Conservation (phyloP, 345 rosid genomes). For the Rhizophora apiculata region DNA sequence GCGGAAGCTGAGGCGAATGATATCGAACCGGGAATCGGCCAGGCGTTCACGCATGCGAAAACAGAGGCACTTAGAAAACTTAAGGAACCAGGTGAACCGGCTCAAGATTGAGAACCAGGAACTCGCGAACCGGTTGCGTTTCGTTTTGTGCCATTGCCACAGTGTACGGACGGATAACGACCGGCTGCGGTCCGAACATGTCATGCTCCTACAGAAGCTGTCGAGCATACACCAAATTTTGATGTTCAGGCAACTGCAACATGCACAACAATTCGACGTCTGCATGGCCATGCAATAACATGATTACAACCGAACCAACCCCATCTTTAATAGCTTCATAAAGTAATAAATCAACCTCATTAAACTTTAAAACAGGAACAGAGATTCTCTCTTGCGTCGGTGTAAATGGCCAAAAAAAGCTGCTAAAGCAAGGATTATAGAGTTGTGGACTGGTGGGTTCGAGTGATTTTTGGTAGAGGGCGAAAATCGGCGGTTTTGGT, state of each 20-base stretch:
- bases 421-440: background rate
- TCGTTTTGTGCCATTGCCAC: slow-evolving; percentile 39
- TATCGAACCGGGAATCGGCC: slow-evolving; percentile 91
- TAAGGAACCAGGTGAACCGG: slow-evolving; percentile 65
- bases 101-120: slow-evolving; percentile 64
- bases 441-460: slow-evolving; percentile 12
- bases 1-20: slow-evolving; percentile 69
- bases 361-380: slow-evolving; percentile 11
- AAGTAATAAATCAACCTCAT: slow-evolving; percentile 11
- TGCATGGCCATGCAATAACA: slow-evolving; percentile 53
- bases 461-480: slow-evolving; percentile 11
- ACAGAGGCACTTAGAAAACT: slow-evolving; percentile 66
- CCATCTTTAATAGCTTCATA: slow-evolving; percentile 40
- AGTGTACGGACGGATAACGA: slow-evolving; percentile 48
- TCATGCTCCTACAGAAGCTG: slow-evolving; percentile 50
- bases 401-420: slow-evolving; percentile 20
- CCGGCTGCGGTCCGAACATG: slow-evolving; percentile 53
- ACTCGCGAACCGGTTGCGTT: slow-evolving; percentile 51
- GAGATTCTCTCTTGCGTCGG: slow-evolving; percentile 6
- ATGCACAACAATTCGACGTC: slow-evolving; percentile 26
- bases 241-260: slow-evolving; percentile 56
- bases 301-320: slow-evolving; percentile 42
- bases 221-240: slow-evolving; percentile 48
- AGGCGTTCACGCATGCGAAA: slow-evolving; percentile 80
- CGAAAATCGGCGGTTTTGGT: slow-evolving; percentile 1